Conservation (phyloP, 306 rosid genomes). For the Erythrophleum fordii region DNA sequence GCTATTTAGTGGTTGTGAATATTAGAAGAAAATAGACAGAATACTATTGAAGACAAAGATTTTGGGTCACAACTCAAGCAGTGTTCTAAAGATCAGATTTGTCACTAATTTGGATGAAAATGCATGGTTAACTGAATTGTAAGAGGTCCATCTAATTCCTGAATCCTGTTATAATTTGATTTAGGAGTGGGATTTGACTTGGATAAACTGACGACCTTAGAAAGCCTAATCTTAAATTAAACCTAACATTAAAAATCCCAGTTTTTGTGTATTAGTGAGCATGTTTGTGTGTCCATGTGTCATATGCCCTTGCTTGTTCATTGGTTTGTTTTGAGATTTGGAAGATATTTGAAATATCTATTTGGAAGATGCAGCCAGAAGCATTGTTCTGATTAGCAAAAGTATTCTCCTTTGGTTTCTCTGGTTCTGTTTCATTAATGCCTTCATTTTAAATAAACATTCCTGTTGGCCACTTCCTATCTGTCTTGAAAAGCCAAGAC, state of each 20-base stretch:
- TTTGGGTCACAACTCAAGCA: background rate
- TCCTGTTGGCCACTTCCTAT: slow-evolving; percentile 9
- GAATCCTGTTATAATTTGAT: background rate
- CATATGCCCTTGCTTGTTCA: background rate
- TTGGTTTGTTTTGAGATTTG: background rate
- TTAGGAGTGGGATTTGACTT: background rate
- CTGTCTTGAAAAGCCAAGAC: slow-evolving; percentile 20
- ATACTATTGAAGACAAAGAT: background rate
- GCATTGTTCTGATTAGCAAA: slow-evolving; percentile 1
- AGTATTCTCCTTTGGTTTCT: slow-evolving; percentile 15
- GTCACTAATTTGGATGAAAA: background rate
- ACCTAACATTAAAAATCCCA: background rate
- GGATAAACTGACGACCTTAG: background rate
- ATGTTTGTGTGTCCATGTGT: background rate
- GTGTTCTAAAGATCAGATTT: background rate
- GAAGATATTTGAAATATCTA: background rate
- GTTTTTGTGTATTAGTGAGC: background rate
- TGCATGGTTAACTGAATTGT: background rate
- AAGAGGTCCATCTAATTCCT: background rate
- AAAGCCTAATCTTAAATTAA: background rate
- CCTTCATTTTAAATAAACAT: background rate
- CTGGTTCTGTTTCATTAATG: slow-evolving; percentile 15
- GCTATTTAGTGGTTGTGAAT: background rate
- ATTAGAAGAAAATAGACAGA: background rate
- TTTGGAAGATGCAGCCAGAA: background rate